Base-by-base conservation (phyloP, 2,329 filamentous ascomycete genomes). In the Penicillium sp. region DNA sequence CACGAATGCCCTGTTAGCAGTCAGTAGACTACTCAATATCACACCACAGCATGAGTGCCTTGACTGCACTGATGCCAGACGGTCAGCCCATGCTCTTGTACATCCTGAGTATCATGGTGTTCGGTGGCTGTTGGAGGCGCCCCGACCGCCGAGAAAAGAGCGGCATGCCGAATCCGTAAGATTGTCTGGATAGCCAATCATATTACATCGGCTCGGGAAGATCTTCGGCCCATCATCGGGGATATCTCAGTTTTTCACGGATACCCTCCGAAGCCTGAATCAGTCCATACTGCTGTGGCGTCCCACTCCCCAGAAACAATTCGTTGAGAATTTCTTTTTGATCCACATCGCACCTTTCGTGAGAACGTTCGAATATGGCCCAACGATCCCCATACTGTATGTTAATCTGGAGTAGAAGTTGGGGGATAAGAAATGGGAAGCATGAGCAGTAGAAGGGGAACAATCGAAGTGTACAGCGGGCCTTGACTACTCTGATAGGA, bases 141-240 rank as follows among this genome's bases (percentile, higher is more conserved):
- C 4, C 13, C 13, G 13, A 36, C 13, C 9, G 18, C 43, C 34
- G 40, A 39, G 27, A 21, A 16, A n/a, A n/a, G 36, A 14, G 13
- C 59, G 60, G 61, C 58, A 55, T 62, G 56, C 61, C 60, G 60
- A 47, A 45, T 14, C 3, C 18, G 47, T 11, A 6, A 13, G 24
- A 44, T 58, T 53, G 58, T 44, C 36, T 49, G 45, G 24, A 42
- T 3, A 18, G 16, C 49, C 56, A 55, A 56, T 56, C 43, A 57
- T 43, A 51, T 49, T 53, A 45, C 56, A 13, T 44, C 45, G 55
- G 53, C 16, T 57, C 58, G 57, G 61, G 47, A 48, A 49, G 43
- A 59, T 47, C 45, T 43, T 64, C 62, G 62, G 62, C 21, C 43
- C 43, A 47, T 64, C 52, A 49, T 64, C 60, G 61, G 60, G 27